phyloP scores from a whole-genome alignment of 331 rosid genomes.

The Rosa hybrid region DNA sequence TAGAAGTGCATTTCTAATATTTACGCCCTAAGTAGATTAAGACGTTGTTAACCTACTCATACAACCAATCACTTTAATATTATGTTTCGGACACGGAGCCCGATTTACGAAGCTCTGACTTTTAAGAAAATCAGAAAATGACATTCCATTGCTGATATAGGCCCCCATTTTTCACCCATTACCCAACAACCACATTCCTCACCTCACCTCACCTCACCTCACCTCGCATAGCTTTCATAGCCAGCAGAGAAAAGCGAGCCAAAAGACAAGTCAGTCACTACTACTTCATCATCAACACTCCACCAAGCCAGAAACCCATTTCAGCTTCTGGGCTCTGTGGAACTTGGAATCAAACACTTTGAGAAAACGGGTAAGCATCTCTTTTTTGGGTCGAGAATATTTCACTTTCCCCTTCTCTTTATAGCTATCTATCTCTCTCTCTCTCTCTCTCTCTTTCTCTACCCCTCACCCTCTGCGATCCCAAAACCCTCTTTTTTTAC shows the following conservation, averaged over 20 bases:
- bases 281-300: background rate
- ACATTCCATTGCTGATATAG: background rate
- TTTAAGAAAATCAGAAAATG: background rate
- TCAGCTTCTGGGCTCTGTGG: background rate
- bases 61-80: background rate
- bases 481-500: background rate
- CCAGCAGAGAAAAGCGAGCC: background rate
- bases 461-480: background rate
- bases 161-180: background rate
- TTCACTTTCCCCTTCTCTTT: constrained; percentile 35
- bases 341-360: constrained; percentile 38
- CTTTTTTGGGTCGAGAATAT: constrained; percentile 39
- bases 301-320: background rate
- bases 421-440: background rate
- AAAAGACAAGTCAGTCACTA: background rate
- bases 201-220: background rate
- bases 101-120: background rate
- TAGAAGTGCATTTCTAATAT: too few relatives aligned
- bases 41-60: background rate
- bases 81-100: background rate
- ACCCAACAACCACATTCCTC: background rate
- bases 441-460: background rate
- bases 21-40: background rate
- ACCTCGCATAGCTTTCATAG: background rate
- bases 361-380: constrained; percentile 39